Evolutionary conservation across 78 protist genomes (phyloP), one percentile per base, ranked within the genome.

Genomic region (Dictyostelium intermedium): DNA sequence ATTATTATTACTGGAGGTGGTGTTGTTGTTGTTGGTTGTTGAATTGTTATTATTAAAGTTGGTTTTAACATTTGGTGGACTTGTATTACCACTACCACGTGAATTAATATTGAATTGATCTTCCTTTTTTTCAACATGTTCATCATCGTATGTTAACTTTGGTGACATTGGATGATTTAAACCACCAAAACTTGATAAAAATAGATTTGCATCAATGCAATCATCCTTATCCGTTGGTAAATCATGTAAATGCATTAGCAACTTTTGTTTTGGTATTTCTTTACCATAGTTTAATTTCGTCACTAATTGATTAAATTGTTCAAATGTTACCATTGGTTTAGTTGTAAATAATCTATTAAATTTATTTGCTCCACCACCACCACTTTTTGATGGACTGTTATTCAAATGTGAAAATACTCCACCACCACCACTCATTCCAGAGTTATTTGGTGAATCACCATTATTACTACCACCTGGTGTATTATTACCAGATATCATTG

Each of bases 161-260:
- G 94, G 94, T 47, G 81, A 61, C 94, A 89, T 80, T 20, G 94
- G 94, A 81, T 89, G 94, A 69, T 89, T 80, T 30, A 89, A 27
- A 18, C 94, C 94, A 66, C 87, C 87, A 45, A 63, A 89, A 25
- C 84, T 25, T 5, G 79, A 43, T 10, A 89, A 14, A 69, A 89
- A 89, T 37, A 32, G 11, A 47, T 63, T 89, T 18, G 78, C 84
- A 41, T 89, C 94, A 7, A 89, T 47, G 27, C 87, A 89, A 23
- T 74, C 94, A 50, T 89, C 94, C 3, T 27, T n/a, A 25, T 89
- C 94, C 0, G 50, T 63, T 63, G 86, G 94, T 18, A 89, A 53
- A 35, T 89, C 94, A 20, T 41, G 50, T 27, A 89, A 11, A 63
- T 79, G 70, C 94, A 89, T 80, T 18, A 89, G 20, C n/a, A 89